A percentile compares a stretch with the other conserved stretches of the same genome.
These are phyloP conservation scores for Neonectria sp. DNA, from an alignment of 2,329 filamentous ascomycete species.

Conservation along the genomic window DNA sequence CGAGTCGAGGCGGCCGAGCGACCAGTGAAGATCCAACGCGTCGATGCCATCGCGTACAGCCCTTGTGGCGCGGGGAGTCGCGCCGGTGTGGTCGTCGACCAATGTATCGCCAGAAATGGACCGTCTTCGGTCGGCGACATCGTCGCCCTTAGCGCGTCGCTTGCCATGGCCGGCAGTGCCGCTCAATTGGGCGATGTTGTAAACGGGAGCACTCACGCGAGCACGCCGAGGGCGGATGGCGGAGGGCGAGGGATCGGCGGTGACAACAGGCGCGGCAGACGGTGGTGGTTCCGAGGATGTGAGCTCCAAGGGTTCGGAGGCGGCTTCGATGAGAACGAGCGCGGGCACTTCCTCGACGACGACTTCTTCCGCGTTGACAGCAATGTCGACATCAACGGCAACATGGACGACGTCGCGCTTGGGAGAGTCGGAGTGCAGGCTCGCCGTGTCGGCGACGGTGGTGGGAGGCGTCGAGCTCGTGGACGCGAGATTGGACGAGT, in stretches of 20 bases:
- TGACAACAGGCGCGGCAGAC: slow-evolving; percentile 22
- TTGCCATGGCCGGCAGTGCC: slow-evolving; percentile 75
- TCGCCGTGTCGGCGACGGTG: slow-evolving; percentile 74
- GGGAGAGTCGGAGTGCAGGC: slow-evolving; percentile 64
- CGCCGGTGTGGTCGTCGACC: slow-evolving; percentile 39
- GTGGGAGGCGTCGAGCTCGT: slow-evolving; percentile 76
- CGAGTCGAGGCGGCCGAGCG: slow-evolving; percentile 55
- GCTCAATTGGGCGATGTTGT: slow-evolving; percentile 76
- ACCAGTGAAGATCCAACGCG: slow-evolving; percentile 63
- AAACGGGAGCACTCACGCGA: slow-evolving; percentile 71
- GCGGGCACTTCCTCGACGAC: slow-evolving; percentile 36
- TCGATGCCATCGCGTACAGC: slow-evolving; percentile 58
- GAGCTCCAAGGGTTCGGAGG: slow-evolving; percentile 25
- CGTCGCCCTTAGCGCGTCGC: slow-evolving; percentile 67
- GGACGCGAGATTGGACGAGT: slow-evolving; percentile 69
- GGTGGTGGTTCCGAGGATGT: slow-evolving; percentile 24
- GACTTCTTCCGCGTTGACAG: slow-evolving; percentile 14
- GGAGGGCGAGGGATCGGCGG: slow-evolving; percentile 44
- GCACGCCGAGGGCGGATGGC: slow-evolving; percentile 66
- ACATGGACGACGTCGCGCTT: slow-evolving; percentile 57
- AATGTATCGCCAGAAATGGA: slow-evolving; percentile 61
- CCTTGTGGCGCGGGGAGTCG: slow-evolving; percentile 33
- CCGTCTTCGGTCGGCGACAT: slow-evolving; percentile 60
- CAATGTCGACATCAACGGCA: slow-evolving; percentile 26
- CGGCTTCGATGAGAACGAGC: not conserved